Evolutionary conservation across 2,329 filamentous ascomycete genomes (phyloP), one percentile per base, ranked within the genome.

Genomic region (Didymella arachidicola): DNA sequence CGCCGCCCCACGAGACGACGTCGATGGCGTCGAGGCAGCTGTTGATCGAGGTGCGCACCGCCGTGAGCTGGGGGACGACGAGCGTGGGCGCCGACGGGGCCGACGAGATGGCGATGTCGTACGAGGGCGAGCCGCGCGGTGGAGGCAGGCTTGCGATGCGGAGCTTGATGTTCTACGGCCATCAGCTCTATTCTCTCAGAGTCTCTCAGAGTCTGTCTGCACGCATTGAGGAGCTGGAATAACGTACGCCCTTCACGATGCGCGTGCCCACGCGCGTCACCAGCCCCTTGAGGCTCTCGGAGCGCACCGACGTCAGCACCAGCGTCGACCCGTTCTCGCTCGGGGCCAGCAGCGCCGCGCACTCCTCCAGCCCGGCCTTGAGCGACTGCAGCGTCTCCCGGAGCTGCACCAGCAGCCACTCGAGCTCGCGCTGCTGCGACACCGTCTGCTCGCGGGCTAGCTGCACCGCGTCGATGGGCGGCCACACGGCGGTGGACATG

Each of bases 211-310:
- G 53, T 32, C 22, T 22, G 22, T 22, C 22, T 22, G 22, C 22
- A 22, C 22, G 22, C 3, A 2, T 22, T 22, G 22, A 22, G 22
- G 22, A 22, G 22, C 22, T 2, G 22, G 22, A 22, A 22, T 3
- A 32, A 83, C 88, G 68, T 82, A 93, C 91, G 65, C 93, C 94
- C 76, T 96, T 97, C 63, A 96, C 89, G 63, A 99, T 89, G 50
- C 90, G 87, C n/a, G 92, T 92, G 38, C 95, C 95, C 34, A 96
- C 87, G 53, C 95, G 87, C 1, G 94, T 98, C 60, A 98, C 87
- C 69, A 92, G 91, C 18, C 95, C 95, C 77, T 99, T 99, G 62
- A 98, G 88, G 66, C 86, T 87, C 80, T 99, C 95, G 54, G 92
- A 94, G 55, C 93, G 87, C 55, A 90, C 85, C 14, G 93, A 96